Conservation (phyloP, 495 filamentous ascomycete species). For the Daldinia loculata region DNA sequence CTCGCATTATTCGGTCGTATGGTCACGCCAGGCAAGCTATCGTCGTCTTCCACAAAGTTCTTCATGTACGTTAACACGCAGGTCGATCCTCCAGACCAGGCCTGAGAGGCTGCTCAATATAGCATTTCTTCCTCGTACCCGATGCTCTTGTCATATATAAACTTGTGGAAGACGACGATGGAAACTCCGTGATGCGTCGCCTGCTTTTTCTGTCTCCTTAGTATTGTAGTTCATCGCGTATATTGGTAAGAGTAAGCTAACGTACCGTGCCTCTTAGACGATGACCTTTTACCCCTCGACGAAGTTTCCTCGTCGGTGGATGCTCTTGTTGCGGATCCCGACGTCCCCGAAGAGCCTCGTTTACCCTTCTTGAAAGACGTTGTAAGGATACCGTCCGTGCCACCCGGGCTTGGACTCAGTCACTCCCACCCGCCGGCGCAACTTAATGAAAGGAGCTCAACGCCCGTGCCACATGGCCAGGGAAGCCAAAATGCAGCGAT, state of each 20-base stretch:
- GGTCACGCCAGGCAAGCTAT: constrained; percentile 67
- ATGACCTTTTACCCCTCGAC: constrained; percentile 60
- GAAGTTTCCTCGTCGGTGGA: constrained; percentile 64
- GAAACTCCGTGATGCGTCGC: constrained; percentile 57
- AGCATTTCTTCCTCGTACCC: constrained; percentile 57
- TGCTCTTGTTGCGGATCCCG: constrained; percentile 63
- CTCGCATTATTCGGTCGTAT: constrained; percentile 50
- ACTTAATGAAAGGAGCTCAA: constrained; percentile 25
- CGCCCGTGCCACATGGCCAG: constrained; percentile 27
- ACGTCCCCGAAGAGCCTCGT: constrained; percentile 47
- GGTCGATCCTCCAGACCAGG: constrained; percentile 55
- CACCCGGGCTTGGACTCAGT: constrained; percentile 71
- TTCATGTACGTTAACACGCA: constrained; percentile 82
- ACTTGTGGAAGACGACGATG: constrained; percentile 64
- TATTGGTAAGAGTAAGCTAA: constrained; percentile 49
- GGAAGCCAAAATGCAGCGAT: constrained; percentile 11
- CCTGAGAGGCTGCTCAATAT: constrained; percentile 61
- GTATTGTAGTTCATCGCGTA: constrained; percentile 40
- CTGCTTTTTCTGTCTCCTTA: constrained; percentile 44
- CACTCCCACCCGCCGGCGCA: constrained; percentile 59
- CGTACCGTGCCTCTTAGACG: constrained; percentile 51
- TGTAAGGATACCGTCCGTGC: constrained; percentile 61
- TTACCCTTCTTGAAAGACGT: constrained; percentile 53
- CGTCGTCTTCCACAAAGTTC: constrained; percentile 71
- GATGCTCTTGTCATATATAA: constrained; percentile 51